phyloP scores from a whole-genome alignment of 169 alveolate genomes.

The Plasmodium chabaudi region DNA sequence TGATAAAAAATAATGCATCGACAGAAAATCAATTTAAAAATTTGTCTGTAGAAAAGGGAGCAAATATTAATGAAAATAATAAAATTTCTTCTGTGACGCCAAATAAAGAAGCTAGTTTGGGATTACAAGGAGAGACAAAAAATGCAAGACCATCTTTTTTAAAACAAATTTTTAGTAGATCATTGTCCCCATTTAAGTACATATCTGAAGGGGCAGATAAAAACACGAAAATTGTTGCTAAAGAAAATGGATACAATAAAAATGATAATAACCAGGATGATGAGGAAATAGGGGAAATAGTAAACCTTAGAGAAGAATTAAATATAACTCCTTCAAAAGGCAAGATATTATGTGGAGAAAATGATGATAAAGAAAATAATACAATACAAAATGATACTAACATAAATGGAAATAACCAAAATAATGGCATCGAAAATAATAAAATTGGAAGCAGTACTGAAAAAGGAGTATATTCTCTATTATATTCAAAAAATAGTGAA shows the following conservation, averaged over 20 bases:
- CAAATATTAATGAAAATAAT: neutral
- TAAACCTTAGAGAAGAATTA: conserved; percentile 8
- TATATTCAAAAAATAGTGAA: conserved; percentile 68
- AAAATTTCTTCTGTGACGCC: no score
- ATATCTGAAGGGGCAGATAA: neutral
- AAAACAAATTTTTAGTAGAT: no score
- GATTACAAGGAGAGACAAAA: neutral
- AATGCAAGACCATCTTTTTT: neutral
- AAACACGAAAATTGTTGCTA: conserved; percentile 5
- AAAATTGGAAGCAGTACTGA: conserved; percentile 26
- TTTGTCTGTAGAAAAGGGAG: neutral
- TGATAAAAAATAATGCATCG: no score
- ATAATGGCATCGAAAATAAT: neutral
- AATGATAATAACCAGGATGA: neutral
- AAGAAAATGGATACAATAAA: neutral
- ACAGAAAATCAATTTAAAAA: no score
- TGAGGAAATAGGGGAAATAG: conserved; percentile 5
- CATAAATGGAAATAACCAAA: neutral
- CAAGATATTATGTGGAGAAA: neutral
- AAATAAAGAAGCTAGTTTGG: no score
- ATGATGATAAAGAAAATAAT: conserved; percentile 32
- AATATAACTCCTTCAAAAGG: conserved; percentile 27
- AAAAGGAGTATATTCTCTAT: conserved; percentile 46
- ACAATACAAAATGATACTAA: neutral
- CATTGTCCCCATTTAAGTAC: no score